Evolutionary conservation across 345 rosid genomes (phyloP), one percentile per base, ranked within the genome.

Genomic region (Camelina sativa): DNA sequence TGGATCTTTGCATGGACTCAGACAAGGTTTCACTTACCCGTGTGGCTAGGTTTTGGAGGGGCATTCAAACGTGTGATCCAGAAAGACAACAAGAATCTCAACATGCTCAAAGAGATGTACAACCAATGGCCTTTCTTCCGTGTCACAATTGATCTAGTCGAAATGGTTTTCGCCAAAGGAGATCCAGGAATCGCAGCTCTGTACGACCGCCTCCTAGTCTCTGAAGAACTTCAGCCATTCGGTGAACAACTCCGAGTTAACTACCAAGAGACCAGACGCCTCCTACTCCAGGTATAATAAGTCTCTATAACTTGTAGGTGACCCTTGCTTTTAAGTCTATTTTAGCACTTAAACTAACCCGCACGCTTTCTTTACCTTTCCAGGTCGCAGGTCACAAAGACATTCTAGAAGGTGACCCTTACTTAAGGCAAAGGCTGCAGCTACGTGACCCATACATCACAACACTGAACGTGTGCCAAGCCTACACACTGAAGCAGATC

Each of bases 1-100:
- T 95, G 99, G 99, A 92, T 95, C 76, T 95, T 95, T 80, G 99
- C 98, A 1, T 95, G 99, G 99, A 92, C 99, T 15, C 98, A 95
- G 79, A 92, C 97, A 4, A 90, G 99, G 80, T 95, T 95, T 65
- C 98, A 92, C 76, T 85, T 95, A 32, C 99, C 98, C 0, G 97
- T 92, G 11, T 92, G 99, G 99, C 97, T 95, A 61, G 99, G 99
- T 59, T 90, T 92, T 62, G 92, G 99, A 65, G 86, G 85, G 2
- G 98, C 98, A 46, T 95, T 95, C 74, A 90, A 66, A 69, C 85
- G 83, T 5, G 83, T 84, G 41, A 90, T 90, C 62, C 70, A 85
- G 77, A 95, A 92, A 72, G 92, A 92, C 69, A 35, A 44, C 7
- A 92, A 80, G 82, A 88, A 94, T 77, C 93, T 94, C 54, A 87